phyloP scores from a whole-genome alignment of 495 filamentous ascomycete species.

The Ascodesmis nigricans region DNA sequence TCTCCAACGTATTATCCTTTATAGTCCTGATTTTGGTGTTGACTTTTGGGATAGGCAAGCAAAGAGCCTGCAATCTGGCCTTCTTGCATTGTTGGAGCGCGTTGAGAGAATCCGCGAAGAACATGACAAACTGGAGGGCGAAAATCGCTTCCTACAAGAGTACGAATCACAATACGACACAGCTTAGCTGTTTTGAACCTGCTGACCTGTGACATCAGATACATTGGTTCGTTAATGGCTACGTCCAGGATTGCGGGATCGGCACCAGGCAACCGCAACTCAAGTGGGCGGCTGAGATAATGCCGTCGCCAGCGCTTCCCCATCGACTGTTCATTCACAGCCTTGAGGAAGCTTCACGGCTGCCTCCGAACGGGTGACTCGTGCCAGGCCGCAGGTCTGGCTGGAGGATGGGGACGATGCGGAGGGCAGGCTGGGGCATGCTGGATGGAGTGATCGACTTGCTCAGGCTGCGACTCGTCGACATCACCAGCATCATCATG shows the following conservation, averaged over 20 bases:
- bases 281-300: constrained; percentile 17
- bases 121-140: constrained; percentile 79
- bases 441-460: constrained; percentile 6
- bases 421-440: constrained; percentile 12
- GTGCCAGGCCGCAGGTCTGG: too few species aligned
- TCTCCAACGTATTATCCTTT: too few species aligned
- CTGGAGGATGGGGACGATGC: constrained; percentile 4
- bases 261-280: constrained; percentile 19
- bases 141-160: constrained; percentile 87
- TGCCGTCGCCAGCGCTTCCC: background rate
- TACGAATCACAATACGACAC: constrained; percentile 33
- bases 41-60: constrained; percentile 47
- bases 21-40: too few species aligned
- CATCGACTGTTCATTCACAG: constrained; percentile 11
- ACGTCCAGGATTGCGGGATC: constrained; percentile 55
- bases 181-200: background rate
- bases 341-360: too few species aligned
- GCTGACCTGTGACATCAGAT: constrained; percentile 22
- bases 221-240: constrained; percentile 59
- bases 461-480: background rate
- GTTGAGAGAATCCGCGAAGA: constrained; percentile 88
- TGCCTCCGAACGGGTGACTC: too few species aligned
- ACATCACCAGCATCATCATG: too few species aligned
- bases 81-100: constrained; percentile 68
- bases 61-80: constrained; percentile 61